Conservation (phyloP, 75 land plant genomes). For the Sequoiadendron giganteum region DNA sequence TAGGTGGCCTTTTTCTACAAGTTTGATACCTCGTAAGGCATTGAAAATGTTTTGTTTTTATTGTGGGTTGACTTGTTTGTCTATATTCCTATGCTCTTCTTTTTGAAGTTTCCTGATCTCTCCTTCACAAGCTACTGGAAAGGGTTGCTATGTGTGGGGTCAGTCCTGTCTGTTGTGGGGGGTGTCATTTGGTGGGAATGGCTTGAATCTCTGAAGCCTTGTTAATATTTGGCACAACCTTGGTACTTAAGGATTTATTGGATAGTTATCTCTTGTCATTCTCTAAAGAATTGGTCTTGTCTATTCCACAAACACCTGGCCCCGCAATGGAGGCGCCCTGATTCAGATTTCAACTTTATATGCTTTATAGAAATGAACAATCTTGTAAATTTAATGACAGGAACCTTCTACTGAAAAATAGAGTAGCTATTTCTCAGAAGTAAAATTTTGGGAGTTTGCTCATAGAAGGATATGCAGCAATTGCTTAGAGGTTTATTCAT, state of each 20-base stretch:
- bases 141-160: background rate
- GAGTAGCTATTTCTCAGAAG: too few relatives aligned
- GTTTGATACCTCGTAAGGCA: background rate
- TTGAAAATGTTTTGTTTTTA: background rate
- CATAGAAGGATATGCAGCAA: too few relatives aligned
- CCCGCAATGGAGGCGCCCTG: background rate
- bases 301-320: background rate
- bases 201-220: background rate
- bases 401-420: background rate
- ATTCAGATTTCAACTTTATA: background rate
- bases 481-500: too few relatives aligned
- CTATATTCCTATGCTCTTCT: background rate
- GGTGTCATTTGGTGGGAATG: background rate
- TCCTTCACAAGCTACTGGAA: background rate
- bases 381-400: background rate
- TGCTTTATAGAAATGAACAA: background rate
- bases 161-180: background rate
- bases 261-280: background rate
- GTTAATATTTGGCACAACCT: background rate
- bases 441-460: too few relatives aligned
- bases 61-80: background rate
- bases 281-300: background rate
- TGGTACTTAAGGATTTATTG: background rate
- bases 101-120: background rate
- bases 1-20: background rate